Evolutionary conservation across 2,329 filamentous ascomycete species (phyloP), one percentile per base, ranked within the genome.

Genomic region (Fusarium chlamydosporum): DNA sequence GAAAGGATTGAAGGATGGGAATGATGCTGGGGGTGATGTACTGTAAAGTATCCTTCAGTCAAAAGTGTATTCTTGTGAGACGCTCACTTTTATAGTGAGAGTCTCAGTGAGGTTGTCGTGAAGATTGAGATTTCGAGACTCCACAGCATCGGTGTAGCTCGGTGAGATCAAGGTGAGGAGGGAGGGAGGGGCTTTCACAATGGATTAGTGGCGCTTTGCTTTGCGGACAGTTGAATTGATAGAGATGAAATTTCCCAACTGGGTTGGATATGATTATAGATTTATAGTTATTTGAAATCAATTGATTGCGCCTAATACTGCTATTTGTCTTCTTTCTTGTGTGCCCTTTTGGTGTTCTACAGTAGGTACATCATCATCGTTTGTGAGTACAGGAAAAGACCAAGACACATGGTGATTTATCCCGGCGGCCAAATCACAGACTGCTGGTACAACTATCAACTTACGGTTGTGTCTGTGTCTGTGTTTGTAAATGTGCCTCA

Each of bases 121-220:
- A 61, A 58, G 64, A 66, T 40, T 64, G 66, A 71, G 68, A 72
- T 70, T 71, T 70, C 38, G 48, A 26, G 33, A 62, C 55, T 55
- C 64, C 68, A 61, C 68, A 50, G 26, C 18, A 42, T 53, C 67
- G 68, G 68, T 71, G 61, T 69, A 23, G 12, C 34, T 70, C 69
- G 66, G 69, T 72, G 53, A 70, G 53, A 26, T 23, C 29, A 54
- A 62, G 40, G 54, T 56, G 50, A 58, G 37, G 16, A 6, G 26
- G n/a, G 45, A 27, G 27, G 16, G 7, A 34, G n/a, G 45, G 34
- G 35, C 18, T 50, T 33, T 50, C 23, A n/a, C 16, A 15, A 20
- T 9, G 8, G 57, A 61, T 50, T 12, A 38, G 58, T 63, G 43
- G 58, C 58, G 60, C 53, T 48, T 63, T 56, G 9, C 8, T 48